phyloP scores from a whole-genome alignment of 2,329 filamentous ascomycete species.

The Fusarium dimerum region DNA sequence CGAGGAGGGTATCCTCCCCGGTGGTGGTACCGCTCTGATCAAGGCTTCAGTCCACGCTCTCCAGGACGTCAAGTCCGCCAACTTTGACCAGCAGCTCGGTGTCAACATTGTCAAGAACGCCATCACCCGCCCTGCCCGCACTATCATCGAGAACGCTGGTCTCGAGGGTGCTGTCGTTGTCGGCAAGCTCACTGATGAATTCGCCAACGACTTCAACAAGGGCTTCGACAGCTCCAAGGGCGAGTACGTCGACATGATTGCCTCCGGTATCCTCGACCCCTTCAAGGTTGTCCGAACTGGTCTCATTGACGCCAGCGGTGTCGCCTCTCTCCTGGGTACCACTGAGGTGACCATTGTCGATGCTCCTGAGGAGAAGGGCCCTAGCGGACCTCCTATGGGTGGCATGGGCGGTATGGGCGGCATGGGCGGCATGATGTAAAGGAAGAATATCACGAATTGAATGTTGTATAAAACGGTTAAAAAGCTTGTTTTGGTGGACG shows the following conservation, averaged over 20 bases:
- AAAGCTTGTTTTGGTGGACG: conserved; percentile 34
- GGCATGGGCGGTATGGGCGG: conserved; percentile 68
- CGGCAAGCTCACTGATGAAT: conserved; percentile 97
- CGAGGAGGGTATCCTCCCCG: conserved; percentile 97
- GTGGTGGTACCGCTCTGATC: conserved; percentile 96
- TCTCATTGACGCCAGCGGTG: conserved; percentile 90
- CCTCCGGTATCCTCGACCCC: conserved; percentile 94
- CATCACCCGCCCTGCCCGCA: conserved; percentile 92
- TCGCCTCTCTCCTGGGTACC: conserved; percentile 94
- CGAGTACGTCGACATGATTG: conserved; percentile 99
- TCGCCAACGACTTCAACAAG: conserved; percentile 90
- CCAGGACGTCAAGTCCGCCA: conserved; percentile 77
- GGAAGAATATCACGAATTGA: conserved; percentile 26
- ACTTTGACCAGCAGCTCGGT: conserved; percentile 99
- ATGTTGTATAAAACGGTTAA: conserved; percentile 32
- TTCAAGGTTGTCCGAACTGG: conserved; percentile 99
- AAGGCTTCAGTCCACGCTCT: conserved; percentile 94
- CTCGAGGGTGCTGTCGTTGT: conserved; percentile 94
- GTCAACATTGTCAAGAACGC: conserved; percentile 97
- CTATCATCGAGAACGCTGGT: conserved; percentile 97
- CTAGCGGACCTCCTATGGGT: conserved; percentile 59
- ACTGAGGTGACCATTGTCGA: conserved; percentile 98
- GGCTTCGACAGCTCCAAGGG: conserved; percentile 96
- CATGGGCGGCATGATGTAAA: conserved; percentile 62
- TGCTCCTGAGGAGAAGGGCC: conserved; percentile 88